A percentile compares a stretch with the other conserved stretches of the same genome.
phyloP scores from a whole-genome alignment of 2,329 filamentous ascomycete species.

The Rhexocercosporidium sp. region DNA sequence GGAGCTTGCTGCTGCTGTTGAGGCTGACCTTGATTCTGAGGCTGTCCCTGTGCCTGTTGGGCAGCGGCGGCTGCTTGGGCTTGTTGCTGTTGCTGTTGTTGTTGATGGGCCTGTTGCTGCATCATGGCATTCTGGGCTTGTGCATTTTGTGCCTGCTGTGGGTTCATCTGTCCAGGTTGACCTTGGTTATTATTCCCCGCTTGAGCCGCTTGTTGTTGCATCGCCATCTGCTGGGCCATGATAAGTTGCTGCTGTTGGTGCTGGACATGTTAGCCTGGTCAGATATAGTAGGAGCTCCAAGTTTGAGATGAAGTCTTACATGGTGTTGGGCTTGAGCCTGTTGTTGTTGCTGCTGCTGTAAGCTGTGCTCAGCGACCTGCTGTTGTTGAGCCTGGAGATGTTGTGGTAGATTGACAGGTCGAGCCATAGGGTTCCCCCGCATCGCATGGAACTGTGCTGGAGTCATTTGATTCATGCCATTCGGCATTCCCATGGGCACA shows the following conservation, averaged over 20 bases:
- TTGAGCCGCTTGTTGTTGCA: conserved; percentile 53
- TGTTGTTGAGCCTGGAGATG: conserved; percentile 50
- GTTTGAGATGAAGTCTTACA: conserved; percentile 21
- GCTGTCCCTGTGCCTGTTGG: conserved; percentile 49
- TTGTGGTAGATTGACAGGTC: conserved; percentile 52
- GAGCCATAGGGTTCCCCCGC: conserved; percentile 48
- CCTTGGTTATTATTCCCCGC: conserved; percentile 47
- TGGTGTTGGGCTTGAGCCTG: conserved; percentile 46
- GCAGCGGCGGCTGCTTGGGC: conserved; percentile 44
- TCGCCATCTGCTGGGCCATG: conserved; percentile 53
- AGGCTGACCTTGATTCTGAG: conserved; percentile 51
- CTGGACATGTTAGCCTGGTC: conserved; percentile 27
- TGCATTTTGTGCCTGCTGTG: conserved; percentile 46
- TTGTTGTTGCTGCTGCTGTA: conserved; percentile 49
- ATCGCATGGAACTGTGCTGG: conserved; percentile 58
- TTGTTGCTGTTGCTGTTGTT: conserved; percentile 54
- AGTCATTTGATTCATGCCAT: conserved; percentile 58
- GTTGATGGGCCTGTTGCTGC: conserved; percentile 39
- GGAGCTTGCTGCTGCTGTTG: conserved; percentile 48
- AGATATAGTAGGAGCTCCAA: neutral
- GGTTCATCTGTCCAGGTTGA: conserved; percentile 55
- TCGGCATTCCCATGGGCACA: conserved; percentile 58
- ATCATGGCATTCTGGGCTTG: conserved; percentile 44
- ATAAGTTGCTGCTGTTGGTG: conserved; percentile 44
- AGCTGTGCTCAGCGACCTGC: conserved; percentile 42